Percentiles rank a stretch among this genome's conserved stretches.
Conservation (phyloP, 371 early-diverging fungal genomes). For the Apophysomyces trapeziformis region DNA sequence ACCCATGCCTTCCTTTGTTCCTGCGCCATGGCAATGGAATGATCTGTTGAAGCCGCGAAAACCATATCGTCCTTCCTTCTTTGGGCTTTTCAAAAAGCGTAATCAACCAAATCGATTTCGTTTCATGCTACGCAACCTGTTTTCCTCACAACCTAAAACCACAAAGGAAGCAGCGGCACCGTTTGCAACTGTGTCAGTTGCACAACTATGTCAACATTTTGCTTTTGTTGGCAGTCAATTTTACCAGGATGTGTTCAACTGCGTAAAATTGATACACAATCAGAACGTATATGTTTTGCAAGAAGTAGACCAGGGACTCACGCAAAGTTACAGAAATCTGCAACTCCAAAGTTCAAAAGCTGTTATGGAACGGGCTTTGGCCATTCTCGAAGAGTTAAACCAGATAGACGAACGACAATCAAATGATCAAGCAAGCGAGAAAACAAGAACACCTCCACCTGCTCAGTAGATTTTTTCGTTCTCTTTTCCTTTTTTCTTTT, state of each 20-base stretch:
- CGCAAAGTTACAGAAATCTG: neutral
- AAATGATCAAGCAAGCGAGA: neutral
- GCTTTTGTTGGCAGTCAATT: neutral
- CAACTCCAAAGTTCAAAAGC: constrained; percentile 6
- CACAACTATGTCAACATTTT: neutral
- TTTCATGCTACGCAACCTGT: neutral
- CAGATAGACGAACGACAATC: neutral
- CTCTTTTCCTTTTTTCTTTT: neutral
- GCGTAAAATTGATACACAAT: neutral
- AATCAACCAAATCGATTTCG: constrained; percentile 2
- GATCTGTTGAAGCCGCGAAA: constrained; percentile 14
- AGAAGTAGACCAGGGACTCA: constrained; percentile 3
- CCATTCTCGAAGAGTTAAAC: neutral
- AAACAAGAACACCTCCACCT: constrained; percentile 4
- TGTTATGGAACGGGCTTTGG: neutral
- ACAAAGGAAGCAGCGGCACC: constrained; percentile 1
- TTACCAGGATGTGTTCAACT: neutral
- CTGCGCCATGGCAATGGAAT: constrained; percentile 17
- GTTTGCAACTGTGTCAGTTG: constrained; percentile 3
- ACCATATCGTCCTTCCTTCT: constrained; percentile 9
- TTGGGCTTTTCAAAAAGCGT: constrained; percentile 2
- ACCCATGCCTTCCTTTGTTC: constrained; percentile 14
- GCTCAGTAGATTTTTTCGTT: neutral
- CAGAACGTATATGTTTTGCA: neutral
- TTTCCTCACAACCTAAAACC: neutral